Conservation (phyloP, 495 filamentous ascomycete genomes). For the Aspergillus funiculosus region DNA sequence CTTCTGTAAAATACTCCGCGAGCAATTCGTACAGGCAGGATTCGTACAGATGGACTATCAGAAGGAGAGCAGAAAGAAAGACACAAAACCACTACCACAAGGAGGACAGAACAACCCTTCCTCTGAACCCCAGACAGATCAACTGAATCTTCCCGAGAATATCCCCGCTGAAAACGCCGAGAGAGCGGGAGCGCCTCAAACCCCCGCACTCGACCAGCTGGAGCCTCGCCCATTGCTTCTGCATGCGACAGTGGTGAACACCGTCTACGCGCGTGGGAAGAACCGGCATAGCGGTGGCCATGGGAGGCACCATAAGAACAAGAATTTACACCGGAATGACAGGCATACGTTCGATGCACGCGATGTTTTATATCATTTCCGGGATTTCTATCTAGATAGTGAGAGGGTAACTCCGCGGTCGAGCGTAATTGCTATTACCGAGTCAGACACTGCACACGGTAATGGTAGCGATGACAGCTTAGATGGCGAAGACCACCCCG, state of each 20-base stretch:
- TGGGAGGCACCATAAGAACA: slow-evolving; percentile 18
- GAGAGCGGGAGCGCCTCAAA: neutral
- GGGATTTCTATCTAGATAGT: slow-evolving; percentile 32
- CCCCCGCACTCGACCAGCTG: slow-evolving; percentile 9
- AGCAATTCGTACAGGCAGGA: slow-evolving; percentile 55
- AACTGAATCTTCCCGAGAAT: slow-evolving; percentile 11
- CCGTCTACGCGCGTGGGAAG: slow-evolving; percentile 56
- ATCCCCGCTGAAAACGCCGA: slow-evolving; percentile 5
- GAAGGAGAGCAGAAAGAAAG: slow-evolving; percentile 10
- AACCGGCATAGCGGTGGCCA: neutral
- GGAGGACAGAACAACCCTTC: neutral
- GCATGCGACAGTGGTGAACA: slow-evolving; percentile 86
- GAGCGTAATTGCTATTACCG: neutral
- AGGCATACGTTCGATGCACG: slow-evolving; percentile 38
- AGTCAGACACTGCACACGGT: neutral
- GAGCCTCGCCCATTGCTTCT: slow-evolving; percentile 59
- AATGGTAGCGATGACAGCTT: neutral
- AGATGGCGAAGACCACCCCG: neutral
- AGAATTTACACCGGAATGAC: slow-evolving; percentile 27
- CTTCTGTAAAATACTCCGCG: slow-evolving; percentile 59
- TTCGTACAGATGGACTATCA: slow-evolving; percentile 51
- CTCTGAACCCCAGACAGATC: neutral
- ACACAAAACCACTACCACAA: neutral
- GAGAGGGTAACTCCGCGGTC: slow-evolving; percentile 19
- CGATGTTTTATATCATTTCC: slow-evolving; percentile 27